These are phyloP conservation scores for Phellinidium pouzarii DNA, from an alignment of 1,284 basidiomycete species.

Conservation along the genomic window DNA sequence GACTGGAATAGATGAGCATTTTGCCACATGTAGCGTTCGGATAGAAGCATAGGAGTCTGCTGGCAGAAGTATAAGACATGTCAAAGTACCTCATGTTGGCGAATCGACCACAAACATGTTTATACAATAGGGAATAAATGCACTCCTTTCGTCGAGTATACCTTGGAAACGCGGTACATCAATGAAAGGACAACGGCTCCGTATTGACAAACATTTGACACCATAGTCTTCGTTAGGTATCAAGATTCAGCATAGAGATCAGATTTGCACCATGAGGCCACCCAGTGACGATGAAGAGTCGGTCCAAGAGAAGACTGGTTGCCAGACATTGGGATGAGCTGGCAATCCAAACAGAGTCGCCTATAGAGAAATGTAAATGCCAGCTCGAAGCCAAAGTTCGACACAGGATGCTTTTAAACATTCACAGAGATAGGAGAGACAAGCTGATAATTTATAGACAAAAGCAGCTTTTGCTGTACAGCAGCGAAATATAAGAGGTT, in stretches of 20 bases:
- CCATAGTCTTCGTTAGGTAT: no score
- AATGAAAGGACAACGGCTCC: no score
- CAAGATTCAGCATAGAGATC: no score
- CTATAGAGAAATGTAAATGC: background rate
- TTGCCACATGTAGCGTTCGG: background rate
- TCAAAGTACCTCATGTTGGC: background rate
- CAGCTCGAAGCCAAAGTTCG: background rate
- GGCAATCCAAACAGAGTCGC: conserved; percentile 3
- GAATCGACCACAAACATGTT: background rate
- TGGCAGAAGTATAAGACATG: background rate
- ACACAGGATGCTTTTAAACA: no score
- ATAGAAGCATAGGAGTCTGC: conserved; percentile 2
- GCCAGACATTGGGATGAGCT: conserved; percentile 1
- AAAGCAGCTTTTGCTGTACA: no score
- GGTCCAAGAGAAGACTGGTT: background rate
- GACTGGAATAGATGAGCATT: background rate
- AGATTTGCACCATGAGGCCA: background rate
- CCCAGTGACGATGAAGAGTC: background rate
- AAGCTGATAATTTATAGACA: no score
- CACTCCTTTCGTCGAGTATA: no score
- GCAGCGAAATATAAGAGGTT: no score
- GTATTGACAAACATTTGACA: no score
- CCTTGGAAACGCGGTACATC: no score
- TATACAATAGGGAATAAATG: background rate
- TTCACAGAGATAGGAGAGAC: no score